A percentile compares a stretch with the other conserved stretches of the same genome.
Conservation (phyloP, 83 land plant species). For the Picea abies region DNA sequence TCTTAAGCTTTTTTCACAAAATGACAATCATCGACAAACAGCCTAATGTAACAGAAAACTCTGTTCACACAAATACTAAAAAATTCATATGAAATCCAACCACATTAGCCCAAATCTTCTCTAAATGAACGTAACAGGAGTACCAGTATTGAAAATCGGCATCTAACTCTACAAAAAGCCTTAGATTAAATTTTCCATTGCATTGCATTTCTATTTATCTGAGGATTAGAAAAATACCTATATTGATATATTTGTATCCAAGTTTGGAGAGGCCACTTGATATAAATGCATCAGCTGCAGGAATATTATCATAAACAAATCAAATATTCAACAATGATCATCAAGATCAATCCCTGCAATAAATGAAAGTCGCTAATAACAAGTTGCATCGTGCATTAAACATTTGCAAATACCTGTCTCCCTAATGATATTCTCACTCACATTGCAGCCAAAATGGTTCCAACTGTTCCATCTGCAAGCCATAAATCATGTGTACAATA, state of each 20-base stretch:
- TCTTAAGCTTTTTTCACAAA: neutral
- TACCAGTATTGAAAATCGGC: too few relatives aligned
- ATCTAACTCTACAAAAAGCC: too few relatives aligned
- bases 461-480: constrained; percentile 72
- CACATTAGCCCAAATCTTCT: neutral
- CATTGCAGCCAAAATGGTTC: constrained; percentile 60
- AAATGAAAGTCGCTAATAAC: neutral
- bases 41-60: too few relatives aligned
- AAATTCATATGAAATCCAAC: neutral
- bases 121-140: too few relatives aligned
- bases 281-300: constrained; percentile 62
- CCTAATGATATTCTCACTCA: constrained; percentile 40
- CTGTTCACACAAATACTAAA: too few relatives aligned
- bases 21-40: too few relatives aligned
- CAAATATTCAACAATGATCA: neutral
- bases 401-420: constrained; percentile 39
- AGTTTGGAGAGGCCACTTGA: constrained; percentile 53
- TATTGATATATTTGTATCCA: constrained; percentile 63
- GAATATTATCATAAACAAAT: neutral
- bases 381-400: neutral
- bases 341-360: neutral
- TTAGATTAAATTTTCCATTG: neutral
- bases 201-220: neutral
- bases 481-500: neutral
- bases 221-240: constrained; percentile 31